Conservation (phyloP, 192 early-diverging fungal species). For the Thamnidium elegans region DNA sequence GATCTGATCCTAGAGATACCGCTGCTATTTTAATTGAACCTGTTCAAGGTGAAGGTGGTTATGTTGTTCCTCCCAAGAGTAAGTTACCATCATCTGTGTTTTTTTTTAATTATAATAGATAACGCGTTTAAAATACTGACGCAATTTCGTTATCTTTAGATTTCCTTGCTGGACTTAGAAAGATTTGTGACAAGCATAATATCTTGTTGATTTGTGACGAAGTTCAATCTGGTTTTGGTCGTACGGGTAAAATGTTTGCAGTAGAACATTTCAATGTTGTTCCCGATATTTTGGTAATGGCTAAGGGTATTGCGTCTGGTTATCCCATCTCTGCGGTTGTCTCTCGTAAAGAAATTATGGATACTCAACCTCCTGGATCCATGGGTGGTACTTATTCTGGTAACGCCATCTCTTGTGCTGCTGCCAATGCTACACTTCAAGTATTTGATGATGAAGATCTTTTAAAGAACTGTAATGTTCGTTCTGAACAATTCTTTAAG, state of each 20-base stretch:
- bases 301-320: conserved; percentile 45
- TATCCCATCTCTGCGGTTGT: conserved; percentile 44
- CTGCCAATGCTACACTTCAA: conserved; percentile 43
- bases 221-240: conserved; percentile 45
- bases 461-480: conserved; percentile 37
- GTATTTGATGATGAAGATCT: conserved; percentile 42
- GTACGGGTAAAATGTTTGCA: conserved; percentile 48
- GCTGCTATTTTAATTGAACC: conserved; percentile 44
- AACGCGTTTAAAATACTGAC: neutral
- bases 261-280: conserved; percentile 35
- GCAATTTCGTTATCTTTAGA: conserved; percentile 13
- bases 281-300: conserved; percentile 47
- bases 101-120: neutral
- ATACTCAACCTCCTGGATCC: conserved; percentile 39
- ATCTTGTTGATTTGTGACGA: conserved; percentile 43
- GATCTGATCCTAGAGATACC: conserved; percentile 40
- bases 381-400: conserved; percentile 48
- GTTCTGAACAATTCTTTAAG: conserved; percentile 42
- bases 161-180: conserved; percentile 29
- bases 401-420: conserved; percentile 41
- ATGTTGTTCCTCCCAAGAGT: conserved; percentile 40
- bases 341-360: conserved; percentile 39
- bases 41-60: conserved; percentile 45
- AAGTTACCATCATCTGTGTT: conserved; percentile 12
- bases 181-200: conserved; percentile 42